Evolutionary conservation across 768 basidiomycete species (phyloP).

Genomic region (Pulveroboletus frians): DNA sequence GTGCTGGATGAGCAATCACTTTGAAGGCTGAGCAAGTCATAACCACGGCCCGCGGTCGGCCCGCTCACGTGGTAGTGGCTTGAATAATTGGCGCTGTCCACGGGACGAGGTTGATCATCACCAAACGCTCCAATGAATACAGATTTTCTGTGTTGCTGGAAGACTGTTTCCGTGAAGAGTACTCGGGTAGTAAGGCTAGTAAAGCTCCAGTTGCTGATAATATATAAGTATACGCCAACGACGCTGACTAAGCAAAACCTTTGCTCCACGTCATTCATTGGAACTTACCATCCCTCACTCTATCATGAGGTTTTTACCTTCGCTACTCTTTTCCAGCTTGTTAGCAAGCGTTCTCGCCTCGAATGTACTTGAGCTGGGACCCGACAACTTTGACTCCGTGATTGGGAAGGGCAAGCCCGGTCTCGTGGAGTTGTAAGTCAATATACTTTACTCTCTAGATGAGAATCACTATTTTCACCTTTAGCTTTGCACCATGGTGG

Average conservation of each 20-base stretch:
- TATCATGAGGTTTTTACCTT: constrained; percentile 55
- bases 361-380: constrained; percentile 76
- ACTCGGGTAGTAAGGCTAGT: too few relatives aligned
- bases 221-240: not conserved
- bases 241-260: constrained; percentile 21
- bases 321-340: constrained; percentile 52
- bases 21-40: not conserved
- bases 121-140: not conserved
- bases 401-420: constrained; percentile 79
- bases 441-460: not conserved
- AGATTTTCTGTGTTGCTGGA: not conserved
- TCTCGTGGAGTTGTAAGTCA: constrained; percentile 84
- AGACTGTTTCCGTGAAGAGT: not conserved
- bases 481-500: constrained; percentile 88
- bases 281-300: constrained; percentile 9
- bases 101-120: too few relatives aligned
- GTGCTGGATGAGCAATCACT: constrained; percentile 27
- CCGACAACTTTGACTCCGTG: constrained; percentile 68
- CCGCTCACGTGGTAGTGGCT: not conserved
- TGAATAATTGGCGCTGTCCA: too few relatives aligned
- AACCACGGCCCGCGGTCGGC: not conserved
- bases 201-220: not conserved
- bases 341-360: constrained; percentile 60
- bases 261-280: constrained; percentile 22
- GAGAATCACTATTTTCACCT: not conserved